phyloP scores from a whole-genome alignment of 1,284 basidiomycete genomes.

The Amylostereum areolatum region DNA sequence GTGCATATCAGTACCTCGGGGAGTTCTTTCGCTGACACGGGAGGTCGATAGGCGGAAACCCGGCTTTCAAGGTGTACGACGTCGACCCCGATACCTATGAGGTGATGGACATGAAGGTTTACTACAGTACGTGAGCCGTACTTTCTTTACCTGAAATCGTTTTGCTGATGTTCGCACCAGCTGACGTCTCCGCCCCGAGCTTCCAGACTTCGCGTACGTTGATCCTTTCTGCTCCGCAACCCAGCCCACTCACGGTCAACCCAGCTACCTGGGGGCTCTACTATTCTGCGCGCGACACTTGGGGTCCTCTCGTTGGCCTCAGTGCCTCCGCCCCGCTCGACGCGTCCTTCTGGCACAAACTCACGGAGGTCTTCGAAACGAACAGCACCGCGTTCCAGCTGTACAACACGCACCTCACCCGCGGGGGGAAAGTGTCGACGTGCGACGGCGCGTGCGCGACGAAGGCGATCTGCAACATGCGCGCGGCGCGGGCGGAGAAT shows the following conservation, averaged over 20 bases:
- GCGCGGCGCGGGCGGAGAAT: conserved; percentile 42
- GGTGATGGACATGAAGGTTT: conserved; percentile 41
- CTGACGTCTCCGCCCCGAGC: conserved; percentile 29
- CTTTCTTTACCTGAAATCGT: neutral
- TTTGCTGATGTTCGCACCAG: conserved; percentile 15
- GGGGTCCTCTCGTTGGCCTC: conserved; percentile 37
- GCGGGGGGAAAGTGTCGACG: conserved; percentile 28
- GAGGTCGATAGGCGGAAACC: conserved; percentile 36
- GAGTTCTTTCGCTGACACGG: neutral
- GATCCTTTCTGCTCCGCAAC: neutral
- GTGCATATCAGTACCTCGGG: conserved; percentile 6
- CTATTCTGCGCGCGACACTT: conserved; percentile 50
- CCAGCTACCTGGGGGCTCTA: conserved; percentile 47
- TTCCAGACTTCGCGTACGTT: conserved; percentile 30
- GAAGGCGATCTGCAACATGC: conserved; percentile 39
- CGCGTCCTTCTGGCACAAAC: conserved; percentile 54
- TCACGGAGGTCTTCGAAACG: conserved; percentile 47
- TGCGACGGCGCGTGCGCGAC: conserved; percentile 40
- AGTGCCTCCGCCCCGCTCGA: conserved; percentile 23
- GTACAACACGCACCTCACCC: conserved; percentile 36
- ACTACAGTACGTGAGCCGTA: conserved; percentile 26
- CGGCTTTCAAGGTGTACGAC: conserved; percentile 48
- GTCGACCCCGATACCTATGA: conserved; percentile 49
- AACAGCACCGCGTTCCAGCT: conserved; percentile 43
- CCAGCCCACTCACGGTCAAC: conserved; percentile 6